Evolutionary conservation across 495 filamentous ascomycete species (phyloP), one percentile per base, ranked within the genome.

Genomic region (Letharia columbiana): DNA sequence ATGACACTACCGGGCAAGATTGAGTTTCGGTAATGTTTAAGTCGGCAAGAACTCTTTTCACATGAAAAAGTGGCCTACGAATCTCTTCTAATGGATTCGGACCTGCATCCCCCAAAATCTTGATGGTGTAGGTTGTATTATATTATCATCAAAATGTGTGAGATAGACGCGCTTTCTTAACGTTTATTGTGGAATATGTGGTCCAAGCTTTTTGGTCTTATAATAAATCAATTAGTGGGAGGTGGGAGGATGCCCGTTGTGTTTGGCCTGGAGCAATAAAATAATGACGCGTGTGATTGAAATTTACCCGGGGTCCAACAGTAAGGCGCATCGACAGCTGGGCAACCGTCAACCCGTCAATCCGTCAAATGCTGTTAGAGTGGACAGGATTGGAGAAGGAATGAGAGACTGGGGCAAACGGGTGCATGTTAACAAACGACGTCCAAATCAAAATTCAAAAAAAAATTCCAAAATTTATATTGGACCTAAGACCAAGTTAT

Each of bases 1-100:
- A 57, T 5, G 15, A 57, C 28, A 57, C 54, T 57, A 57, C 54
- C 54, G 54, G 54, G 23, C 23, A 57, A 37, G 33, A 57, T 57
- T 57, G 54, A 57, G 54, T 57, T 57, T 57, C 17, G 13, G 33
- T 57, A 57, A 57, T 57, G 33, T 57, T 37, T 37, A 57, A 20
- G 31, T 57, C 54, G 54, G 54, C 54, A 33, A 57, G 54, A 35
- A 8, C 13, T 17, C 1, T 2, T 5, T 13, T 5, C 15, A 28
- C 23, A 28, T 1, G 23, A 28, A 28, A 28, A 28, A 28, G 23
- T 28, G 33, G 31, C 17, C 54, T 57, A 35, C 33, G 5, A 35
- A 37, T 57, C 33, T 56, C 15, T 47, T 37, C 33, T 9, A 57
- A 15, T 33, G 50, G 28, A 54, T 54, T 54, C 28, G 50, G 12